These are phyloP conservation scores for Aspergillus ochraceoroseus DNA, from an alignment of 2,329 filamentous ascomycete genomes.

Conservation along the genomic window DNA sequence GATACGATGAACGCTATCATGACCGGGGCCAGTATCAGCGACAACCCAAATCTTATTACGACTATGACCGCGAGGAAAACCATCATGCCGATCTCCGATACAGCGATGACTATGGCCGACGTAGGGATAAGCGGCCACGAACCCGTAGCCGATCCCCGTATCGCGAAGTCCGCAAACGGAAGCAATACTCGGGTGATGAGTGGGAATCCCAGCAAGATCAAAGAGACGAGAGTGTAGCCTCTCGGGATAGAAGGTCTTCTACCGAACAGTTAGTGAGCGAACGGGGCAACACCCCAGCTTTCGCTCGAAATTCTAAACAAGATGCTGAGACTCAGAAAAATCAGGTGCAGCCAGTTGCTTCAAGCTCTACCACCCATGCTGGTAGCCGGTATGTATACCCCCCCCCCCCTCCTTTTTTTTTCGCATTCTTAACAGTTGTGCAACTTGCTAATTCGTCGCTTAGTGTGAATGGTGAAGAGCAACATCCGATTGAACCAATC, in stretches of 20 bases:
- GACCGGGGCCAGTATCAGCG: slow-evolving; percentile 43
- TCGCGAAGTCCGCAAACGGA: slow-evolving; percentile 37
- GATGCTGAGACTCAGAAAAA: slow-evolving; percentile 65
- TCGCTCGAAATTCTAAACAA: slow-evolving; percentile 55
- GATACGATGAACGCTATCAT: slow-evolving; percentile 38
- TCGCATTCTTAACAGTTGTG: neutral
- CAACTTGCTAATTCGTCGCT: slow-evolving; percentile 14
- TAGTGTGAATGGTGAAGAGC: slow-evolving; percentile 27
- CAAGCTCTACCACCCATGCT: slow-evolving; percentile 30
- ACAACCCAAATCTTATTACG: slow-evolving; percentile 44
- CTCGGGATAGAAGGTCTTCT: slow-evolving; percentile 44
- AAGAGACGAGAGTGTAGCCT: slow-evolving; percentile 25
- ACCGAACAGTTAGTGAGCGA: slow-evolving; percentile 61
- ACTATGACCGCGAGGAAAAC: slow-evolving; percentile 48
- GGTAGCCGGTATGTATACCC: slow-evolving; percentile 43
- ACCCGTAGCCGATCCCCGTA: slow-evolving; percentile 51
- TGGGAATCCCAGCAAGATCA: slow-evolving; percentile 25
- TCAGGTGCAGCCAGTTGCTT: slow-evolving; percentile 51
- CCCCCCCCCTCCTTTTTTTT: slow-evolving; percentile 8
- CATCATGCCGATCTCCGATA: slow-evolving; percentile 44
- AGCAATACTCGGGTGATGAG: slow-evolving; percentile 38
- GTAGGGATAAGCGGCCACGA: slow-evolving; percentile 53
- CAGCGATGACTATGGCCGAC: slow-evolving; percentile 47
- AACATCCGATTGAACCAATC: slow-evolving; percentile 54
- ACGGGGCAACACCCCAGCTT: slow-evolving; percentile 57